phyloP scores from a whole-genome alignment of 2,329 filamentous ascomycete species.

The Colletotrichum tropicicola region DNA sequence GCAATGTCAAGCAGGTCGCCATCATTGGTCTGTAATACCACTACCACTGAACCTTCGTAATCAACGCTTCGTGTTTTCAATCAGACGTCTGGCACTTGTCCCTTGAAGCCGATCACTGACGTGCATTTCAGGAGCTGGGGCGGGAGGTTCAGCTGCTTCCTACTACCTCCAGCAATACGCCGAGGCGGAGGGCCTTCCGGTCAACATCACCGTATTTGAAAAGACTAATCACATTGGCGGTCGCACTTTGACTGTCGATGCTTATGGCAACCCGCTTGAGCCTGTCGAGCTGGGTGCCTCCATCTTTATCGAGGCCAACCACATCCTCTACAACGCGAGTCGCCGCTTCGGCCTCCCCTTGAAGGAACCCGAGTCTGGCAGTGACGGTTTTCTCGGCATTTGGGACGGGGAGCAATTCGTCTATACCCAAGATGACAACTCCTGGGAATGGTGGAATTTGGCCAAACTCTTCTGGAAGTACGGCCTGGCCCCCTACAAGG shows the following conservation, averaged over 20 bases:
- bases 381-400: slow-evolving; percentile 73
- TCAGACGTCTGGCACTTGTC: neutral
- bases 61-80: neutral
- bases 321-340: slow-evolving; percentile 80
- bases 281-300: slow-evolving; percentile 89
- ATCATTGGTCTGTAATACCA: slow-evolving; percentile 37
- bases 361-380: slow-evolving; percentile 51
- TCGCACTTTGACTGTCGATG: slow-evolving; percentile 84
- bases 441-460: slow-evolving; percentile 80
- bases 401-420: slow-evolving; percentile 86
- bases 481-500: slow-evolving; percentile 78
- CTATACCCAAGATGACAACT: slow-evolving; percentile 67
- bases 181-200: slow-evolving; percentile 60
- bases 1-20: slow-evolving; percentile 35
- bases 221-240: slow-evolving; percentile 81
- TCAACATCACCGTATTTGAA: slow-evolving; percentile 92
- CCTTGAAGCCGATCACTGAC: neutral
- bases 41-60: neutral
- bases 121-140: slow-evolving; percentile 76
- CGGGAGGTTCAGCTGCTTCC: slow-evolving; percentile 86
- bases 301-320: slow-evolving; percentile 88
- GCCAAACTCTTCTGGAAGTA: slow-evolving; percentile 87
- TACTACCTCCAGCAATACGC: slow-evolving; percentile 83
- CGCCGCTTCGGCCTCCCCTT: slow-evolving; percentile 74
- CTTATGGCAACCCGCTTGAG: slow-evolving; percentile 71